A percentile compares a stretch with the other conserved stretches of the same genome.
phyloP scores from a whole-genome alignment of 352 stramenopile genomes.

The Achlya hypogyna region DNA sequence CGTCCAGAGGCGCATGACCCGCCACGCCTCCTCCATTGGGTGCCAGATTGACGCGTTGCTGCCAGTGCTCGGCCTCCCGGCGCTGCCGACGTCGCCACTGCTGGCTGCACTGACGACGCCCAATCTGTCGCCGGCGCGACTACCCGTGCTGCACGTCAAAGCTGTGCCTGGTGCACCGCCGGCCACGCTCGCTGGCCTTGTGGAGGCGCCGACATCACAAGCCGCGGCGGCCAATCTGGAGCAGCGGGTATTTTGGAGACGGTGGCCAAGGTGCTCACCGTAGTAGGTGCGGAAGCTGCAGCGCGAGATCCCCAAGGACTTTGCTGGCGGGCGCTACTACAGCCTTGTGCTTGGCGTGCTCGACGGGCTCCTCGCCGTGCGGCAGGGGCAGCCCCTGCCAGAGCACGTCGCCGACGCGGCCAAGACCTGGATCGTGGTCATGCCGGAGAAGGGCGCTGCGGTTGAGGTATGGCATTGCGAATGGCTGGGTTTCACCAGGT shows the following conservation, averaged over 20 bases:
- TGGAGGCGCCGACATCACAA: neutral
- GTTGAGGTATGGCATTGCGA: no score
- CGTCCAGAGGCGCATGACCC: neutral
- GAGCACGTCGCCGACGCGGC: neutral
- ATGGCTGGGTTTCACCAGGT: no score
- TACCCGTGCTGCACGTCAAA: neutral
- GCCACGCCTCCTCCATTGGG: neutral
- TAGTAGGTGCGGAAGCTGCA: neutral
- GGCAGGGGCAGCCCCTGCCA: no score
- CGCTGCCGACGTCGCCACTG: neutral
- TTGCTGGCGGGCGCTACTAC: neutral
- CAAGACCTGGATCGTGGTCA: neutral
- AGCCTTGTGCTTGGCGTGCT: neutral
- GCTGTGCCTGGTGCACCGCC: neutral
- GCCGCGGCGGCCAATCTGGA: neutral
- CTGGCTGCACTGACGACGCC: neutral
- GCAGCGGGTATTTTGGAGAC: neutral
- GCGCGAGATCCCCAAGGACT: neutral
- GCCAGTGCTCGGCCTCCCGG: neutral
- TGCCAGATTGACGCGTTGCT: neutral
- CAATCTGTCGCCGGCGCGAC: neutral
- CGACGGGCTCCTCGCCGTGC: neutral
- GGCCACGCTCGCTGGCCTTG: neutral
- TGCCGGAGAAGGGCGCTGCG: no score
- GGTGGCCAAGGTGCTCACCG: neutral